Base-by-base conservation (phyloP, 2,329 filamentous ascomycete genomes). In the Tolypocladium tundrense region DNA sequence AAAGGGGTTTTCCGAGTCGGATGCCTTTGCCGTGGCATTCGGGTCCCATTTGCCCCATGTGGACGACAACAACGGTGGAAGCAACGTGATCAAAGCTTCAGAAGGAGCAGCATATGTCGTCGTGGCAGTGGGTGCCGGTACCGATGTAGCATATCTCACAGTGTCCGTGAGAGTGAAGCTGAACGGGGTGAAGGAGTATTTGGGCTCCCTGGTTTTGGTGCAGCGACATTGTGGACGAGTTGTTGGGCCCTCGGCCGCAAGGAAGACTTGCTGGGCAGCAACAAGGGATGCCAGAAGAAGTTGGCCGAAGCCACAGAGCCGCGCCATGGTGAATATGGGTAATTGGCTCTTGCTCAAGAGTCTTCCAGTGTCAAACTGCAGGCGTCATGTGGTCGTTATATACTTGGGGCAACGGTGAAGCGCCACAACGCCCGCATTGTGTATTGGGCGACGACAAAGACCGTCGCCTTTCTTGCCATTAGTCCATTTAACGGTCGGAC, bases 21-120 rank as follows among this genome's bases (percentile, higher is more conserved):
- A 13, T 37, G 35, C 35, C 35, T 37, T 37, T 37, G 58, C 56
- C 1, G 65, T 69, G 3, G 64, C 65, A 40, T 64, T 67, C 3
- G 69, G 70, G 8, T 71, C 61, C 69, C 70, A 72, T 61, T 67
- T 70, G 5, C 70, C 69, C 69, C 69, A 72, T 2, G 68, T 70
- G 0, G 70, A 70, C 0, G 67, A 69, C 14, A 70, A 55, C 3
- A 65, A 66, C 1, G 35, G 5, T 37, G 68, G 62, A 0, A 70
- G 54, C 2, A 71, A 57, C 9, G 64, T 61, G 7, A 57, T 58
- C 16, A 70, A 62, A 2, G 65, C 64, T 51, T 66, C 66, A 14
- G 65, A 62, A 8, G 69, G 65, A 6, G 62, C 58, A 1, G 69
- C 69, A 51, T 68, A 71, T 14, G 68, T 70, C 9, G 63, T 59